Evolutionary conservation across 305 asterid species (phyloP).

Genomic region (Petunia hybrid): DNA sequence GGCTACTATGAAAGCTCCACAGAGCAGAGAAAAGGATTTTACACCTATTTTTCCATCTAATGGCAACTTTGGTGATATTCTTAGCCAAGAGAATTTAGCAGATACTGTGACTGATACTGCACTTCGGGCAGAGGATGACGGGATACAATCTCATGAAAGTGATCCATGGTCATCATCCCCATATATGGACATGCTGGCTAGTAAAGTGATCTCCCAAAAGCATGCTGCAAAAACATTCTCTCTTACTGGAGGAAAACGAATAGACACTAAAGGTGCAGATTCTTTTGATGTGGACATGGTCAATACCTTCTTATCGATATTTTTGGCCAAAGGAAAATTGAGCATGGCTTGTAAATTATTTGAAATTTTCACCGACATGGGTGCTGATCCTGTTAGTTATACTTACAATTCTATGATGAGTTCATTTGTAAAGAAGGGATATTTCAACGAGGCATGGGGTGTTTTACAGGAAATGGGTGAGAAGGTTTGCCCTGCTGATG

Average conservation of each 20-base stretch:
- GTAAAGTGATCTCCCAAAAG: constrained; percentile 43
- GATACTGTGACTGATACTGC: constrained; percentile 34
- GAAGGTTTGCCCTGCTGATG: constrained; percentile 67
- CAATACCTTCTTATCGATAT: constrained; percentile 86
- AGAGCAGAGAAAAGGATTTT: constrained; percentile 73
- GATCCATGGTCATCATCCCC: constrained; percentile 98
- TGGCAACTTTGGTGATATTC: constrained; percentile 59
- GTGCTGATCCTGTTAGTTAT: constrained; percentile 72
- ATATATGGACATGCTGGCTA: constrained; percentile 81
- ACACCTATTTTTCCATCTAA: constrained; percentile 68
- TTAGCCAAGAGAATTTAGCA: constrained; percentile 45
- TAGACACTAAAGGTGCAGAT: constrained; percentile 65
- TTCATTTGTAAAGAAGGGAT: constrained; percentile 88
- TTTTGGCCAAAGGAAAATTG: constrained; percentile 84
- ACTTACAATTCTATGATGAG: constrained; percentile 93
- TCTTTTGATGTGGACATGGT: constrained; percentile 87
- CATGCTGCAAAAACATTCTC: constrained; percentile 47
- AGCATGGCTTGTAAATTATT: constrained; percentile 92
- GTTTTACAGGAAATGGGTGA: constrained; percentile 76
- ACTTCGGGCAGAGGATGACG: constrained; percentile 36
- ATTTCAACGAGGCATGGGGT: constrained; percentile 88
- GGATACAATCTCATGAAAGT: constrained; percentile 40
- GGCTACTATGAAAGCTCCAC: constrained; percentile 59
- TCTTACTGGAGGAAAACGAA: constrained; percentile 65
- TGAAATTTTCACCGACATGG: constrained; percentile 75